Evolutionary conservation across 257 asterid genomes (phyloP), one percentile per base, ranked within the genome.

Genomic region (Parsonsia alboflavescens): DNA sequence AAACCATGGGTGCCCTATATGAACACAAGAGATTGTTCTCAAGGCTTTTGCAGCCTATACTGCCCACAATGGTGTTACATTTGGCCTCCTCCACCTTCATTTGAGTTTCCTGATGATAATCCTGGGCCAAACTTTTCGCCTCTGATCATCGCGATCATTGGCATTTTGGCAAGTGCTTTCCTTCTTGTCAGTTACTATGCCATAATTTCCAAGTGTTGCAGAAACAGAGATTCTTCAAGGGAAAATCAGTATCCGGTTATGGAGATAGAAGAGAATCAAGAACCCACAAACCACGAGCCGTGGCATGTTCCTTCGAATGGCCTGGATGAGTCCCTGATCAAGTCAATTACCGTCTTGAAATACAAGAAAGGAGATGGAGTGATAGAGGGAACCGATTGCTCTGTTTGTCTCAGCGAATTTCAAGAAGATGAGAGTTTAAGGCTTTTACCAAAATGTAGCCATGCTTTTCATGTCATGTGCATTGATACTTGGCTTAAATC

Each of bases 401-500:
- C 86, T 0, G 88, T 89, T 64, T 89, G 94, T 58, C 76, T 89
- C 46, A 75, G 86, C 67, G 90, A 89, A 39, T 89, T 89, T 73
- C 83, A 81, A 62, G 90, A 84, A 28, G 83, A 80, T 10, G 95
- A 89, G 50, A 82, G 77, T 72, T 74, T 82, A 22, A 82, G 81
- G 57, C 82, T 85, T 24, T 62, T 85, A 59, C 92, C 90, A 0
- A 85, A 82, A 71, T 89, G 95, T 70, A 81, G 82, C 68, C 92
- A 89, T 67, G 95, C 90, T 58, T 89, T 89, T 46, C 95, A 89
- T 75, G 79, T 73, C 9, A 48, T 48, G 11, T 89, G 95, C 61
- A 84, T 89, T 68, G 95, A 89, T 67, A 80, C 86, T 16, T 87
- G 92, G 95, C 89, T 89, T 0, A 78, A 71, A 50, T 83, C 90